Evolutionary conservation across 345 rosid species (phyloP).

Genomic region (Lumnitzera littorea): DNA sequence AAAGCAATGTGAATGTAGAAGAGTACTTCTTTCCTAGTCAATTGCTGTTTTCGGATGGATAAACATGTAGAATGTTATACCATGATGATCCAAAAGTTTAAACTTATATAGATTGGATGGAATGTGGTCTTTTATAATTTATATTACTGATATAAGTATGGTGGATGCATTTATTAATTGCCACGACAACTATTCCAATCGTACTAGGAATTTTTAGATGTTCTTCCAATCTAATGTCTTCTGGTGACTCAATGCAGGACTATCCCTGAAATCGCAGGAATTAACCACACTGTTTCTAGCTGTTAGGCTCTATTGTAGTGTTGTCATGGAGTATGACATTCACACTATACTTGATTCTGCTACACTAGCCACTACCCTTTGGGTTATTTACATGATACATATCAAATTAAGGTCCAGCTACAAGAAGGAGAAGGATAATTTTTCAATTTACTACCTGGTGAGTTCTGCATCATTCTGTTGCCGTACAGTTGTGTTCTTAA

Average conservation of each 20-base stretch:
- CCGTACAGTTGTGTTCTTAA: not conserved
- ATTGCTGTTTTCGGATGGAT: too few species aligned
- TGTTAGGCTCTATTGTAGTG: slow-evolving; percentile 86
- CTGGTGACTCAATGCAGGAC: slow-evolving; percentile 44
- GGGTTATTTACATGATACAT: slow-evolving; percentile 98
- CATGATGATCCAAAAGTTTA: too few species aligned
- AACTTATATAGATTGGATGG: too few species aligned
- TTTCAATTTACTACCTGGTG: slow-evolving; percentile 83
- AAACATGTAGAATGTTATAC: too few species aligned
- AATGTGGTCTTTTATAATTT: too few species aligned
- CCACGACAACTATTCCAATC: too few species aligned
- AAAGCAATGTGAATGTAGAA: too few species aligned
- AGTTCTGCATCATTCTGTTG: slow-evolving; percentile 12
- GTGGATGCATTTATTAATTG: too few species aligned
- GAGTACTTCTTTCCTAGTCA: too few species aligned
- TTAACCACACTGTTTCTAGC: slow-evolving; percentile 86
- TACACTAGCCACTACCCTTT: slow-evolving; percentile 83
- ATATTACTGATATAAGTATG: too few species aligned
- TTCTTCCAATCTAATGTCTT: not conserved
- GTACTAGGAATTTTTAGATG: too few species aligned
- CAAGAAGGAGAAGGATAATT: slow-evolving; percentile 94
- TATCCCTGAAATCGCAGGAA: slow-evolving; percentile 91
- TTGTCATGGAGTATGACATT: slow-evolving; percentile 99
- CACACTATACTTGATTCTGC: slow-evolving; percentile 91
- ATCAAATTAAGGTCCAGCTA: slow-evolving; percentile 82